Base-by-base conservation (phyloP, 192 early-diverging fungal genomes). In the Coemansia sp. region DNA sequence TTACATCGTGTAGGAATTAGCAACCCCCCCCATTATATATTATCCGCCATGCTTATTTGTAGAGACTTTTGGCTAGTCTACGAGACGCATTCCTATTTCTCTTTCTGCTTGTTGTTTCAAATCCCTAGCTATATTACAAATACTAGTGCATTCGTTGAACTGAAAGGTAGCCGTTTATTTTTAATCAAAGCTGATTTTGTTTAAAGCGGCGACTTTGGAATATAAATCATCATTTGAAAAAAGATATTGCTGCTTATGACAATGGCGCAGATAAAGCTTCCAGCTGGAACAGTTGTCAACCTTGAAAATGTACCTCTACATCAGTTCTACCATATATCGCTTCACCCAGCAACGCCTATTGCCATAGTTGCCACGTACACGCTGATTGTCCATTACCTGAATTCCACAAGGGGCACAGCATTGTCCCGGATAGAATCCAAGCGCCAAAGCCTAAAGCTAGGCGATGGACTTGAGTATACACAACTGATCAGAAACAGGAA, bases 241-340 rank as follows among this genome's bases (percentile, higher is more conserved):
- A 64, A 33, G 33, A 18, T 43, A 11, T 33, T 12, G 18, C 34
- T 10, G 7, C 62, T 30, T 39, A 35, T 52, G 20, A 44, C 38
- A 63, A 81, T 81, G 78, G 15, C 78, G 23, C 60, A 76, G 33
- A 76, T 82, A 26, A 75, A 62, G 48, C 75, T 82, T 61, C 74
- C 71, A 6, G 74, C 79, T 6, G 79, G 79, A 39, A 82, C 82
- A 33, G 71, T 73, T 26, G 77, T 77, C 20, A 73, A 78, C n/a
- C 66, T 81, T 59, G 83, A 76, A 45, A 89, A 88, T 45, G 85
- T 92, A 30, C 91, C 89, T 14, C 87, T 89, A 48, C 88, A 89
- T 48, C 84, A 92, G 69, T 90, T 88, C 72, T 91, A 92, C 76
- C 86, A 89, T 51, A 62, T 90, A 36, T 81, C 89, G 26, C 87